These are phyloP conservation scores for Protoeuglena noctilucae DNA, from an alignment of 139 green algal genomes.

Conservation along the genomic window DNA sequence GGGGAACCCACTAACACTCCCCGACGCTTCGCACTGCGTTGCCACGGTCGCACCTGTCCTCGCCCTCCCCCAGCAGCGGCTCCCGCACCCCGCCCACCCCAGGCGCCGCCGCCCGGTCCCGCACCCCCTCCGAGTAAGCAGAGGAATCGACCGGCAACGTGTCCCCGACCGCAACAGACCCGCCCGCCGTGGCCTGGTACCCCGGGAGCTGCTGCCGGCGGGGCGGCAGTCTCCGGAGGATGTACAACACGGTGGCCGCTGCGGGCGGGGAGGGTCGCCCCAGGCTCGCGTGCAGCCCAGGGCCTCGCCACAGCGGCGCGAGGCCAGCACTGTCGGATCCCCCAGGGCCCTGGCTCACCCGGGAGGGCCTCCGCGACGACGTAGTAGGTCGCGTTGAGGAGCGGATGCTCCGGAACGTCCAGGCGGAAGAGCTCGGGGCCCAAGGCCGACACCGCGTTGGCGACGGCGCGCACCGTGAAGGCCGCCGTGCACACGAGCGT, in stretches of 20 bases:
- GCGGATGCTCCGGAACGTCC: conserved; percentile 45
- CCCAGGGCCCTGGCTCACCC: not conserved
- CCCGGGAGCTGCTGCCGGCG: conserved; percentile 27
- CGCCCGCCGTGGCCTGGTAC: conserved; percentile 34
- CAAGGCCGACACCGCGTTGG: conserved; percentile 47
- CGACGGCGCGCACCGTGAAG: conserved; percentile 44
- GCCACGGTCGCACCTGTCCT: too few species aligned
- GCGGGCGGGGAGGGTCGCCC: conserved; percentile 57
- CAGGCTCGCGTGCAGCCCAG: conserved; percentile 44
- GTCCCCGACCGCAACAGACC: too few species aligned
- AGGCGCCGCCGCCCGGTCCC: too few species aligned
- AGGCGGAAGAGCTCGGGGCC: conserved; percentile 26
- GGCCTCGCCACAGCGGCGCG: not conserved
- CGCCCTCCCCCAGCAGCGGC: too few species aligned
- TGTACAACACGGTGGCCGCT: conserved; percentile 67
- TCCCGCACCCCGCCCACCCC: too few species aligned
- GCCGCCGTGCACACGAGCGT: conserved; percentile 79
- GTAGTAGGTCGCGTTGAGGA: conserved; percentile 53
- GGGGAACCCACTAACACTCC: too few species aligned
- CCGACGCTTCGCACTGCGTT: too few species aligned
- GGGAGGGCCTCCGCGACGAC: not conserved
- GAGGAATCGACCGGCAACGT: too few species aligned
- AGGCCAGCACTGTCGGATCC: not conserved
- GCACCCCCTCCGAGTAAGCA: too few species aligned
- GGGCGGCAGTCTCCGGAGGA: conserved; percentile 78